These are phyloP conservation scores for Exophiala sp. DNA, from an alignment of 2,329 filamentous ascomycete genomes.

Conservation along the genomic window DNA sequence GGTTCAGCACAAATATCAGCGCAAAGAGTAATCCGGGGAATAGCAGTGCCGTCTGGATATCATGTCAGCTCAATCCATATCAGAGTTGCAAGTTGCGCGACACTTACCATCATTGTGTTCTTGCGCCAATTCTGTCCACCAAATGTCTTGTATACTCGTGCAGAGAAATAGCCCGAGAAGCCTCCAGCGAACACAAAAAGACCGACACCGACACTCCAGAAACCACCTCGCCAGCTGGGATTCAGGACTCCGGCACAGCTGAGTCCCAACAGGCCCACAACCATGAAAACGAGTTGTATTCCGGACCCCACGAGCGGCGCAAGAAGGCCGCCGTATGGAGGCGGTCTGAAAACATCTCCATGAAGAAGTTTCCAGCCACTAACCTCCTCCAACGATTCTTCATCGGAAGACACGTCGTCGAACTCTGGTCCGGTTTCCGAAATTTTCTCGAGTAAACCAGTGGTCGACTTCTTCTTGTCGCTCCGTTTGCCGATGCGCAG, in stretches of 20 bases:
- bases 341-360: slow-evolving; percentile 80
- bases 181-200: slow-evolving; percentile 79
- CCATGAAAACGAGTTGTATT: slow-evolving; percentile 82
- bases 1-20: slow-evolving; percentile 73
- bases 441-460: slow-evolving; percentile 56
- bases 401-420: slow-evolving; percentile 56
- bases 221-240: slow-evolving; percentile 84
- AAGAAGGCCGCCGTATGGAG: slow-evolving; percentile 66
- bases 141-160: slow-evolving; percentile 77
- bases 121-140: slow-evolving; percentile 69
- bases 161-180: slow-evolving; percentile 85
- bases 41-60: slow-evolving; percentile 61
- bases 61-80: slow-evolving; percentile 7
- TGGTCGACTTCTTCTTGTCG: slow-evolving; percentile 49
- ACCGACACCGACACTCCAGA: slow-evolving; percentile 77
- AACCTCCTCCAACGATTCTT: slow-evolving; percentile 71
- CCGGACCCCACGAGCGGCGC: slow-evolving; percentile 81
- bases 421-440: slow-evolving; percentile 47
- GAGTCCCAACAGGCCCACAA: slow-evolving; percentile 65
- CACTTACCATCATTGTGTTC: slow-evolving; percentile 64
- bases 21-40: slow-evolving; percentile 76
- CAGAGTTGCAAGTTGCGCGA: neutral
- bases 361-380: slow-evolving; percentile 87
- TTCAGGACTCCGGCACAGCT: slow-evolving; percentile 76
- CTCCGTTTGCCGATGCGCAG: slow-evolving; percentile 42